phyloP scores from a whole-genome alignment of 2,329 filamentous ascomycete genomes.

The Biscogniauxia marginata region DNA sequence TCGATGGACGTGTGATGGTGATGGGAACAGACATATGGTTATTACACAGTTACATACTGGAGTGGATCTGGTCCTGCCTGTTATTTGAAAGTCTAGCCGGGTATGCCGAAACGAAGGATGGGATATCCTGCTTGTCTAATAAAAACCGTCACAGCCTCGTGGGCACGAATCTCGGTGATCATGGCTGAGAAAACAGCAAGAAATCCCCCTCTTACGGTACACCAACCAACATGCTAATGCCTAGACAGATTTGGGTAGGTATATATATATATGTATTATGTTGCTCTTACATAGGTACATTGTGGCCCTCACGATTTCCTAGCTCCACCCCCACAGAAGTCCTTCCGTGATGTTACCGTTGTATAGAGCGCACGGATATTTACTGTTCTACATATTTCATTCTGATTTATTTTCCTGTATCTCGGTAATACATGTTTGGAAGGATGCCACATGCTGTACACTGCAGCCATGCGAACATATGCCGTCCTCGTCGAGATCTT shows the following conservation, averaged over 20 bases:
- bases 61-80: background rate
- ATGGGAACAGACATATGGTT: background rate
- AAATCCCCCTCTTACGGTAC: background rate
- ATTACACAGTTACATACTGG: background rate
- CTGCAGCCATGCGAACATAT: background rate
- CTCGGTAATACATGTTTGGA: background rate
- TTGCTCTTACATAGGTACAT: background rate
- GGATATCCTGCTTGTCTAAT: background rate
- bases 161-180: background rate
- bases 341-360: background rate
- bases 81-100: background rate
- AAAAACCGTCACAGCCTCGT: background rate
- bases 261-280: conserved; percentile 7
- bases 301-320: background rate
- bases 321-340: background rate
- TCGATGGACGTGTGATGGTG: background rate
- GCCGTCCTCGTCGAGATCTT: no score
- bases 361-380: background rate
- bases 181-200: background rate
- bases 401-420: background rate
- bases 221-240: background rate
- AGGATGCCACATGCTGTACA: background rate
- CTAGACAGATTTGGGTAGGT: background rate
- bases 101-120: background rate
- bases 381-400: background rate